Percentiles rank a stretch among this genome's conserved stretches.
phyloP scores from a whole-genome alignment of 208 protist species.

The Leishmania arabica region DNA sequence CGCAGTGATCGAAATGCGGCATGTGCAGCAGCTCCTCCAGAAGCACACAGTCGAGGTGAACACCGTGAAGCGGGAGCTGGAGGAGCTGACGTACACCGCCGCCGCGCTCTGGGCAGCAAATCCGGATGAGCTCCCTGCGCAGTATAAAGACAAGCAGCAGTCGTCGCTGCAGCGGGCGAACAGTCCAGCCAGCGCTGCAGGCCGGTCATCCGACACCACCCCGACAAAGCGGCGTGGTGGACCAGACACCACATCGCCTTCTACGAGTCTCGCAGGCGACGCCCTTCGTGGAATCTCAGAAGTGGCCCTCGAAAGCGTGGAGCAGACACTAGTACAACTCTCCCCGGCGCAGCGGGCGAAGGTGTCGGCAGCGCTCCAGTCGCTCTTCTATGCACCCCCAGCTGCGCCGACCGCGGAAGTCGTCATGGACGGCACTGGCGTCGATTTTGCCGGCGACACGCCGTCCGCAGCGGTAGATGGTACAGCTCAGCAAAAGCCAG shows the following conservation, averaged over 20 bases:
- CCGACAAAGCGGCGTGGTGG: conserved; percentile 3
- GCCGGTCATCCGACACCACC: conserved; percentile 4
- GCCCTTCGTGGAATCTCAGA: background rate
- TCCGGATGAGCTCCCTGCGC: conserved; percentile 20
- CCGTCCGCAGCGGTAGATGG: background rate
- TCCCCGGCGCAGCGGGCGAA: conserved; percentile 16
- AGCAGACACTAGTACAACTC: conserved; percentile 14
- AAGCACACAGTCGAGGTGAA: conserved; percentile 16
- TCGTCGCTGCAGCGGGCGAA: conserved; percentile 7
- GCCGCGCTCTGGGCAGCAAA: conserved; percentile 18
- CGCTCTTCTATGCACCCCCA: conserved; percentile 19
- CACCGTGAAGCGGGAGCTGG: conserved; percentile 13
- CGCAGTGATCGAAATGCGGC: conserved; percentile 12
- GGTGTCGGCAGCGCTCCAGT: conserved; percentile 17
- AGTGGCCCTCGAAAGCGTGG: conserved; percentile 17
- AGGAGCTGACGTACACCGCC: conserved; percentile 21
- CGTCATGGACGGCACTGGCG: background rate
- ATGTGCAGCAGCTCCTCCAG: conserved; percentile 31
- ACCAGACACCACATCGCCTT: background rate
- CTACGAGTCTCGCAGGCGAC: background rate
- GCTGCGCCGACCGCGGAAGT: background rate
- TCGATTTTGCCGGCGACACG: background rate
- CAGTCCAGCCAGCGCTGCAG: conserved; percentile 1
- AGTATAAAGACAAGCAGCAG: conserved; percentile 21
- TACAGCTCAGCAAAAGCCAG: background rate